phyloP scores from a whole-genome alignment of 2,329 filamentous ascomycete genomes.

The Xylaria digitata region DNA sequence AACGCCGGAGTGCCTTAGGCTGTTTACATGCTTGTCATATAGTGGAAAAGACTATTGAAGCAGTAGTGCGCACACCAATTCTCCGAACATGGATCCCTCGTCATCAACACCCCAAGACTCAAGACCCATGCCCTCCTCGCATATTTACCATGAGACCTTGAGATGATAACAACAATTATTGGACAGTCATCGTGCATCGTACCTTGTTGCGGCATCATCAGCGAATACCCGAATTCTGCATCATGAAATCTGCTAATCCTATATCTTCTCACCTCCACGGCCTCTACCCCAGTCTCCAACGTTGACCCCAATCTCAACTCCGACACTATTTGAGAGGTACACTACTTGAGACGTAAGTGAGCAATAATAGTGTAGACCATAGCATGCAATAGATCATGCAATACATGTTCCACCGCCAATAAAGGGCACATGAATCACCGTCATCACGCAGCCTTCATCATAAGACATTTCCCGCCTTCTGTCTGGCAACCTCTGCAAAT shows the following conservation, averaged over 20 bases:
- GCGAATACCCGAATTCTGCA: conserved; percentile 12
- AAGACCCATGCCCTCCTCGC: conserved; percentile 6
- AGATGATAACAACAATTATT: not conserved
- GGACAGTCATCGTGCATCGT: conserved; percentile 8
- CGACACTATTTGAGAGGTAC: not conserved
- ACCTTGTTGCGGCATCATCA: conserved; percentile 3
- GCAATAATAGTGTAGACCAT: not conserved
- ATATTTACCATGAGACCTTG: conserved; percentile 7
- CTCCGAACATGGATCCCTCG: not conserved
- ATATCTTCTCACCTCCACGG: not conserved
- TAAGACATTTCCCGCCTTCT: not conserved
- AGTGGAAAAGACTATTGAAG: too few relatives aligned
- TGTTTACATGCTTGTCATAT: too few relatives aligned
- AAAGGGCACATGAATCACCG: not conserved
- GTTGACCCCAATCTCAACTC: not conserved
- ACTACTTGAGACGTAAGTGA: too few relatives aligned
- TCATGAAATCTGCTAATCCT: conserved; percentile 10
- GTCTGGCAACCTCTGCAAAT: conserved; percentile 11
- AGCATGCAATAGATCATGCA: conserved; percentile 1
- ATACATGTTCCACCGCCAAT: not conserved
- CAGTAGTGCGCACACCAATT: too few relatives aligned
- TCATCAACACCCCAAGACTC: not conserved
- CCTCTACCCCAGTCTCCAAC: not conserved
- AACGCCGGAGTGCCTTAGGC: not conserved
- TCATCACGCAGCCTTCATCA: conserved; percentile 13